phyloP scores from a whole-genome alignment of 2,329 filamentous ascomycete species.

The Dryadomyces quercus-mongolicae region DNA sequence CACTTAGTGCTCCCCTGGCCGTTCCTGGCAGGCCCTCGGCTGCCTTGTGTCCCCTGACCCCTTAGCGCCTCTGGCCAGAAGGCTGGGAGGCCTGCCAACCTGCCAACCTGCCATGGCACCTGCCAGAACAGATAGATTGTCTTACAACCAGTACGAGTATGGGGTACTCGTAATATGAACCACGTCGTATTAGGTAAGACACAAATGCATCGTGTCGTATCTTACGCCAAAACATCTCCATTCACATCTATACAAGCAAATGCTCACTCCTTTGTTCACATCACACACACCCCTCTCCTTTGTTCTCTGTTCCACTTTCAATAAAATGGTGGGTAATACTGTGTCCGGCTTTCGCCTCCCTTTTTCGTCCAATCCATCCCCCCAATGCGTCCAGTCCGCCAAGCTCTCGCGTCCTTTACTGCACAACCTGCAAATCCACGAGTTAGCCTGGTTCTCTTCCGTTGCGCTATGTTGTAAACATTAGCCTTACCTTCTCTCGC shows the following conservation, averaged over 20 bases:
- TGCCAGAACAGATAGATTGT: too few species aligned
- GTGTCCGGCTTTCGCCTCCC: not conserved
- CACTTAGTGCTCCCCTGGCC: not conserved
- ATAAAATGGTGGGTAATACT: not conserved
- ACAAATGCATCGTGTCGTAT: too few species aligned
- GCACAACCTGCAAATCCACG: slow-evolving; percentile 18
- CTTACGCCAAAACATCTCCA: not conserved
- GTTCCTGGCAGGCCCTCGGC: not conserved
- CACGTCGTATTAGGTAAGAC: too few species aligned
- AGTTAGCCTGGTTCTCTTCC: not conserved
- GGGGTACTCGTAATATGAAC: too few species aligned
- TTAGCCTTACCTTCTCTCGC: slow-evolving; percentile 76
- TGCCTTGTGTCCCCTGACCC: not conserved
- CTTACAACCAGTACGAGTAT: too few species aligned
- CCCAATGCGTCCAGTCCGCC: not conserved
- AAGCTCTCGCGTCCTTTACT: slow-evolving; percentile 14
- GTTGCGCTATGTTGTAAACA: not conserved
- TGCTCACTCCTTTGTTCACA: not conserved
- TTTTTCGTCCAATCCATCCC: not conserved
- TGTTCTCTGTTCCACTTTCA: slow-evolving; percentile 1
- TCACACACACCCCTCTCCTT: not conserved
- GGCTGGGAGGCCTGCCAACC: not conserved
- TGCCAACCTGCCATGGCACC: too few species aligned
- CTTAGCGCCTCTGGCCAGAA: not conserved
- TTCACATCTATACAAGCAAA: not conserved